phyloP scores from a whole-genome alignment of 352 stramenopile genomes.

The Aphanomyces euteiches region DNA sequence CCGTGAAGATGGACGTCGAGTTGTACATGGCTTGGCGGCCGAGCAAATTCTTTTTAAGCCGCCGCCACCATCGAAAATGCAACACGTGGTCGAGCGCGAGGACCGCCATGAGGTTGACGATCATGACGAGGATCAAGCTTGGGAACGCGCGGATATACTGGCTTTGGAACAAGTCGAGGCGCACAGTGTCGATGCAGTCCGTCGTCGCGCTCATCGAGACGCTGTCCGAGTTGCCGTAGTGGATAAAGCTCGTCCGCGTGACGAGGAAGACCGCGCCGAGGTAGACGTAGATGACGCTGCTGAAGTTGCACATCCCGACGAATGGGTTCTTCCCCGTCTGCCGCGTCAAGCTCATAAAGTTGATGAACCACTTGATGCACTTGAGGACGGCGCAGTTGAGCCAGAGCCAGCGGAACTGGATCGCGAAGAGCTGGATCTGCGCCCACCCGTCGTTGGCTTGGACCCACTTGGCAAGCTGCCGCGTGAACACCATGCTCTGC shows the following conservation, averaged over 20 bases:
- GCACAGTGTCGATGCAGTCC: neutral
- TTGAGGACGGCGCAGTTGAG: slow-evolving; percentile 22
- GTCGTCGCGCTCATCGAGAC: neutral
- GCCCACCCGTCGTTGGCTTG: neutral
- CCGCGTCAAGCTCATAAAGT: neutral
- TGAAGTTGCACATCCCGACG: slow-evolving; percentile 13
- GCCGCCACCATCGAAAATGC: neutral
- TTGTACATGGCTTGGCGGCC: slow-evolving; percentile 21
- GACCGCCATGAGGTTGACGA: slow-evolving; percentile 4
- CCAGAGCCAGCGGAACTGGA: slow-evolving; percentile 1
- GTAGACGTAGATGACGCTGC: slow-evolving; percentile 9
- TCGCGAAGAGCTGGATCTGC: neutral
- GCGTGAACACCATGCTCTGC: neutral
- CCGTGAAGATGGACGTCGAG: slow-evolving; percentile 3
- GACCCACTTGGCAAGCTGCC: neutral
- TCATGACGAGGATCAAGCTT: neutral
- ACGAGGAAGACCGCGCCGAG: neutral
- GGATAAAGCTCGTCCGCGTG: neutral
- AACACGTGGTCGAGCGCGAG: slow-evolving; percentile 1
- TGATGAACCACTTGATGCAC: neutral
- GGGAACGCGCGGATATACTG: neutral
- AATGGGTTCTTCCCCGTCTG: neutral
- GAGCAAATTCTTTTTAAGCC: neutral
- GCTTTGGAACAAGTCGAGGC: slow-evolving; percentile 6
- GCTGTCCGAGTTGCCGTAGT: slow-evolving; percentile 2